Base-by-base conservation (phyloP, 192 early-diverging fungal species). In the Gigaspora rosea region DNA sequence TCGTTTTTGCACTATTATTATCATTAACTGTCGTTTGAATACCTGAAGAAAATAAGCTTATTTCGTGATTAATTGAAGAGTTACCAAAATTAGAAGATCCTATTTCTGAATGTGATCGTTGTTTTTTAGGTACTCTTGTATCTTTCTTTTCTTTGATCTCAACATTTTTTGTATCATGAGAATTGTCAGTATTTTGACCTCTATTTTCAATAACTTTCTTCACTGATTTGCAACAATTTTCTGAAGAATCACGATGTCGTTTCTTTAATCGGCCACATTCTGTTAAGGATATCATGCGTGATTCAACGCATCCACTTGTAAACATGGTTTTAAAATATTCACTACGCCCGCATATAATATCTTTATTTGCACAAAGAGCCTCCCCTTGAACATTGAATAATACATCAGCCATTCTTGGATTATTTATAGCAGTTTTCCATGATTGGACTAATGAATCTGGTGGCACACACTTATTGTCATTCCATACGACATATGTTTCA, bases 301-400 rank as follows among this genome's bases (percentile, higher is more conserved):
- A 48, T 22, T 70, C 67, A 50, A 69, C 67, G 33, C 20, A 70
- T 49, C 67, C 67, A 20, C 67, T 70, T 27, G 41, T 15, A 51
- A 70, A 70, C 67, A 70, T 70, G 4, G 41, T 41, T 27, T 51
- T 47, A 51, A 70, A 70, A 49, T 70, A 70, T 70, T 50, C 49
- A 51, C 67, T 69, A 41, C 67, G 35, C 7, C 48, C 67, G 27
- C 67, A 70, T 46, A 70, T 41, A 50, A 70, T 27, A 15, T 70
- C 67, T 15, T 70, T 70, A 20, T 50, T 70, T 20, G 67, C 41
- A 10, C 41, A 70, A 5, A 70, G n/a, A 27, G 27, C 41, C n/a
- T 70, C 47, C 20, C 41, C 67, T 6, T 70, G 41, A 32, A 70
- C 67, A 33, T 70, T 22, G 13, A 70, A 70, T 11, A 48, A n/a